Conservation (phyloP, 129 eudicot species). For the Centella asiatica region DNA sequence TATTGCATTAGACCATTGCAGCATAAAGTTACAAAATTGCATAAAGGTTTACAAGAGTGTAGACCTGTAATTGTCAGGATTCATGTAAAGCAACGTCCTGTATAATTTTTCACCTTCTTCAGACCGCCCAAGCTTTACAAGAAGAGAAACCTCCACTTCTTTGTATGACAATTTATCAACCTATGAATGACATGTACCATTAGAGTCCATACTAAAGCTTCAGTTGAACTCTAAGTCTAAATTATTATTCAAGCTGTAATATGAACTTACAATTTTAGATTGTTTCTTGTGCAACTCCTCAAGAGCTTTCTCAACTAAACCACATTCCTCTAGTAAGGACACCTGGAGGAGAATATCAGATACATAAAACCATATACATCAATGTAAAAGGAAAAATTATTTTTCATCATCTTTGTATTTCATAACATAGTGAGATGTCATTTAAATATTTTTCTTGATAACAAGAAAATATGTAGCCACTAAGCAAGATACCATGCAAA, state of each 20-base stretch:
- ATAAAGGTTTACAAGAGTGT: not conserved
- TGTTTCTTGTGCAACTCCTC: constrained; percentile 75
- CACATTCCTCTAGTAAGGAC: constrained; percentile 82
- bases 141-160: constrained; percentile 59
- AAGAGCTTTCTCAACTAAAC: constrained; percentile 63
- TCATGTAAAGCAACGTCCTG: constrained; percentile 42
- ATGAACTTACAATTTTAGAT: constrained; percentile 67
- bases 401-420: not conserved
- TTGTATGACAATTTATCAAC: constrained; percentile 46
- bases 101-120: constrained; percentile 49
- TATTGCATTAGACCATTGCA: not conserved
- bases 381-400: not conserved
- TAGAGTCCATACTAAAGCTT: not conserved
- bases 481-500: not conserved
- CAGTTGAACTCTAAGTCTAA: not conserved
- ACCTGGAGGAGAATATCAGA: constrained; percentile 37
- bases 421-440: not conserved
- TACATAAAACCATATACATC: not conserved
- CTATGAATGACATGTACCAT: constrained; percentile 14
- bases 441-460: too few relatives aligned
- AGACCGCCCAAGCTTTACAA: constrained; percentile 38
- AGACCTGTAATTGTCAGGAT: constrained; percentile 67
- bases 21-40: not conserved
- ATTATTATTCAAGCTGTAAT: not conserved
- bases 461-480: not conserved